Percentiles rank a stretch among this genome's conserved stretches.
phyloP scores from a whole-genome alignment of 2,329 filamentous ascomycete species.

The Boeremia exigua region DNA sequence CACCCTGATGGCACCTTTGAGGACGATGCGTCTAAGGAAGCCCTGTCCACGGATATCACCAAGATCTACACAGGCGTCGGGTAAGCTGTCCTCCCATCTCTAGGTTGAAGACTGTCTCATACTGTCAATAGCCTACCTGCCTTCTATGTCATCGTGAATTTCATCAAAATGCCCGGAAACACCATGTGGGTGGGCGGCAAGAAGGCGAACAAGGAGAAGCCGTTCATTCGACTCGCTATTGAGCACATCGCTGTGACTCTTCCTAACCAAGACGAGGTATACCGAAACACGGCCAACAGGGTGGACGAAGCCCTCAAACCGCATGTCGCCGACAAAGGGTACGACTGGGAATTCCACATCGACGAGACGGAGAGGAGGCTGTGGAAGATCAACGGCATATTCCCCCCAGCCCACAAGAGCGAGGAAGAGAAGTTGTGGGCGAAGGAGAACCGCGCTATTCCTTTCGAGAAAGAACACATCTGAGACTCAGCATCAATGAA shows the following conservation, averaged over 20 bases:
- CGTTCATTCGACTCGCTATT: slow-evolving; percentile 45
- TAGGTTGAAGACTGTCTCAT: not conserved
- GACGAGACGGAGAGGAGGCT: slow-evolving; percentile 52
- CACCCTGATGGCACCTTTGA: slow-evolving; percentile 47
- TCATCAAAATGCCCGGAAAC: slow-evolving; percentile 34
- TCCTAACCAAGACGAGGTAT: slow-evolving; percentile 23
- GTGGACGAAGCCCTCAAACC: slow-evolving; percentile 47
- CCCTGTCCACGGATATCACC: slow-evolving; percentile 46
- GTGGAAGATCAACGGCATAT: slow-evolving; percentile 54
- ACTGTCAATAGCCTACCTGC: slow-evolving; percentile 38
- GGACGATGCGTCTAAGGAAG: slow-evolving; percentile 35
- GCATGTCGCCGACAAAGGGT: slow-evolving; percentile 50
- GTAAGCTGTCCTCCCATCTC: not conserved
- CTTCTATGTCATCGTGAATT: slow-evolving; percentile 53
- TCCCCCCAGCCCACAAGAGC: slow-evolving; percentile 43
- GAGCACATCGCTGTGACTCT: slow-evolving; percentile 38
- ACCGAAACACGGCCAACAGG: slow-evolving; percentile 8
- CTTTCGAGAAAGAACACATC: not conserved
- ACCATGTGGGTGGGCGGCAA: slow-evolving; percentile 39
- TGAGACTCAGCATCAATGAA: not conserved
- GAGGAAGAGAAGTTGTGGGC: slow-evolving; percentile 43
- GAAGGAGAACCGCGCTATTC: slow-evolving; percentile 22
- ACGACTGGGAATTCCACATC: slow-evolving; percentile 53
- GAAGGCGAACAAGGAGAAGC: slow-evolving; percentile 21
- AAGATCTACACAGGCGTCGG: slow-evolving; percentile 46